Evolutionary conservation across 2,329 filamentous ascomycete genomes (phyloP), one percentile per base, ranked within the genome.

Genomic region (Colletotrichum truncatum): DNA sequence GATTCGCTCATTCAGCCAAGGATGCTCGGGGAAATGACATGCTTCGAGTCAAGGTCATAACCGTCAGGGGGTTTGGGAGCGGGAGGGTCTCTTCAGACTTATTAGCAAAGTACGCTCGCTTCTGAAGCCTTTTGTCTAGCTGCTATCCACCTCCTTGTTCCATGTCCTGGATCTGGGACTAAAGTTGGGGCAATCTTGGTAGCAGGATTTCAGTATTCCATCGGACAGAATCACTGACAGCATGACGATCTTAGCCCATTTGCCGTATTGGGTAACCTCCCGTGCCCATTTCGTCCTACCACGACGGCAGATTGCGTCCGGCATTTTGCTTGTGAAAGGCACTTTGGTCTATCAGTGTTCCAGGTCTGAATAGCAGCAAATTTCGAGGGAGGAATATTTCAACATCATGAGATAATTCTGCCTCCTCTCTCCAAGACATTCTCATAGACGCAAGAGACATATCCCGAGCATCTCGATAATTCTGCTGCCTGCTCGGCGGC

Each of bases 401-500:
- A 55, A 14, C 7, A 45, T 4, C 18, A 21, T 34, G 38, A 55
- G 12, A 32, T 11, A 26, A n/a, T 5, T 6, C 2, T 12, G 28
- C n/a, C 10, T 28, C 16, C 30, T 3, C 16, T n/a, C 28, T 34
- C n/a, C n/a, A n/a, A n/a, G 0, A 2, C 26, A 28, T 34, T 12
- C 9, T 23, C n/a, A 16, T 14, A n/a, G 11, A n/a, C 21, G 36
- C 26, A 18, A 43, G 12, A 48, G 23, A 48, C 57, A 32, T 32
- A 4, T 9, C 1, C 25, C 2, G 11, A 10, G 38, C 45, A 26
- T 55, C 18, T n/a, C 7, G 4, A 14, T 34, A 64, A 64, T 64
- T 49, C 56, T 64, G 61, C 56, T 64, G 61, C 56, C 61, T 64
- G 48, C 32, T 63, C 38, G 18, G 57, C n/a, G 3, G 28, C 25